These are phyloP conservation scores for Solidago caesia DNA, from an alignment of 129 eudicot species.

Conservation along the genomic window DNA sequence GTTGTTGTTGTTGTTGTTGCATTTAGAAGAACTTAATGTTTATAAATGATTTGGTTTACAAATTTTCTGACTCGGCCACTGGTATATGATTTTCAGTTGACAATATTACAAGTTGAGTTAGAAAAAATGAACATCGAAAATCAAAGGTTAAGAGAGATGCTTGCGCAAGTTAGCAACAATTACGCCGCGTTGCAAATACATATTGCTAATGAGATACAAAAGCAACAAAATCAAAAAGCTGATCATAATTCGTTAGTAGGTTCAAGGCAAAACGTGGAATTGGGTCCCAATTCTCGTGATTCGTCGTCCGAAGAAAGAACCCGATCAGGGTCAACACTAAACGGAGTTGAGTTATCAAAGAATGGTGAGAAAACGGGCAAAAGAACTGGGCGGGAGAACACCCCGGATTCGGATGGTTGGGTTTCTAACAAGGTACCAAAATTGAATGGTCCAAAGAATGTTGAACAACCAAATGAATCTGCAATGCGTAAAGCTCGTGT, in stretches of 20 bases:
- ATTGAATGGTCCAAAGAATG: slow-evolving; percentile 27
- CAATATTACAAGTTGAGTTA: slow-evolving; percentile 58
- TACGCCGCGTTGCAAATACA: slow-evolving; percentile 63
- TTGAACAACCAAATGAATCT: slow-evolving; percentile 56
- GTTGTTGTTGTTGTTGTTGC: too few relatives aligned
- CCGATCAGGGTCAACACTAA: slow-evolving; percentile 43
- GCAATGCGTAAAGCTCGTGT: slow-evolving; percentile 94
- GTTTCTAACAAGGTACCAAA: slow-evolving; percentile 61
- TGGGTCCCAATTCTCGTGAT: slow-evolving; percentile 35
- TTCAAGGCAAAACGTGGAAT: slow-evolving; percentile 54
- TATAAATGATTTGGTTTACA: too few relatives aligned
- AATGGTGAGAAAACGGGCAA: slow-evolving; percentile 35
- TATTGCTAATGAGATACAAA: slow-evolving; percentile 56
- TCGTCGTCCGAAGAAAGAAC: slow-evolving; percentile 68
- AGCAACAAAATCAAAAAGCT: slow-evolving; percentile 41
- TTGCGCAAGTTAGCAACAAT: slow-evolving; percentile 59
- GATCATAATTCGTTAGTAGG: slow-evolving; percentile 23
- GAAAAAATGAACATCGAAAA: slow-evolving; percentile 68
- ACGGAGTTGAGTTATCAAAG: slow-evolving; percentile 29
- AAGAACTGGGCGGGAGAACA: slow-evolving; percentile 47
- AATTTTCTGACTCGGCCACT: background rate
- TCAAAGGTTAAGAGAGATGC: slow-evolving; percentile 66
- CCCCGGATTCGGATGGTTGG: slow-evolving; percentile 70
- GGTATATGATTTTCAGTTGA: slow-evolving; percentile 40
- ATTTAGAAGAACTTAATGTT: too few relatives aligned